These are phyloP conservation scores for Fusarium setosum DNA, from an alignment of 2,329 filamentous ascomycete genomes.

Conservation along the genomic window DNA sequence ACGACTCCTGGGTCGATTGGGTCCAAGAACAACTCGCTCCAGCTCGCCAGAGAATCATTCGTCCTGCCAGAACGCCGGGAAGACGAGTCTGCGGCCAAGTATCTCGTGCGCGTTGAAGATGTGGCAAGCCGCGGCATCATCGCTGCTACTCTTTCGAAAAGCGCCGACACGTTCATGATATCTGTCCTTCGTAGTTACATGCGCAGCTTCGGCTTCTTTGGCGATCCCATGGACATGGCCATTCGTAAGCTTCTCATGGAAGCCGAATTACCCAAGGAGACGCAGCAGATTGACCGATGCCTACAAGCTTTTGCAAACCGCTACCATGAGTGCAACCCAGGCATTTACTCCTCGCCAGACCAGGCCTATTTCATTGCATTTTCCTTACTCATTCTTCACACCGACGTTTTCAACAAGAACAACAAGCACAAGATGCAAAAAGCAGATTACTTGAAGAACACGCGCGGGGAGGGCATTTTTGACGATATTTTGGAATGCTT, in stretches of 20 bases:
- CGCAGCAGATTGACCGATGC: constrained; percentile 96
- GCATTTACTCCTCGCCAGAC: constrained; percentile 90
- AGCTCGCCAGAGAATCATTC: constrained; percentile 77
- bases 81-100: constrained; percentile 90
- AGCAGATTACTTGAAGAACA: constrained; percentile 94
- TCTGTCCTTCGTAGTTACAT: constrained; percentile 94
- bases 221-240: constrained; percentile 97
- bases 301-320: constrained; percentile 94
- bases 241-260: constrained; percentile 96
- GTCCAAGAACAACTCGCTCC: constrained; percentile 87
- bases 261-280: constrained; percentile 95
- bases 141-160: constrained; percentile 86
- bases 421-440: constrained; percentile 99
- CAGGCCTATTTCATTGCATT: constrained; percentile 99
- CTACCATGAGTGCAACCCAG: constrained; percentile 98
- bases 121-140: constrained; percentile 84
- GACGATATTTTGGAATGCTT: constrained; percentile 95
- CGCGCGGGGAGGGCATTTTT: constrained; percentile 89
- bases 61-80: constrained; percentile 83
- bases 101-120: constrained; percentile 85
- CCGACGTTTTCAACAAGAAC: constrained; percentile 99
- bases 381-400: constrained; percentile 94
- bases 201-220: constrained; percentile 94
- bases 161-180: constrained; percentile 84
- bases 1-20: constrained; percentile 75